Base-by-base conservation (phyloP, 1,284 basidiomycete genomes). In the Hypsizygus ulmarius region DNA sequence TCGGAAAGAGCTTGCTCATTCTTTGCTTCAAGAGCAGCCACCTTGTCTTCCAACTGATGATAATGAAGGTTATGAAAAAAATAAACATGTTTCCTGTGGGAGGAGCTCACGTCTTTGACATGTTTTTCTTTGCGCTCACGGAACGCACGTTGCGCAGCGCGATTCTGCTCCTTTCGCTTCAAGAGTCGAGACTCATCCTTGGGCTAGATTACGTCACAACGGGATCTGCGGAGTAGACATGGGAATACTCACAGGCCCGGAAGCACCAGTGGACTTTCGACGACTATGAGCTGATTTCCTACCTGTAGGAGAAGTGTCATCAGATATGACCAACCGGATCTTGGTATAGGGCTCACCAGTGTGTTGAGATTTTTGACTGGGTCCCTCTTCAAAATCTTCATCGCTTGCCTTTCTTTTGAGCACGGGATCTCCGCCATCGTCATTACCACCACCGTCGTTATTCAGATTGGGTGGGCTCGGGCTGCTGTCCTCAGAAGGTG, bases 91-190 rank as follows among this genome's bases (percentile, higher is more conserved):
- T 39, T 36, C 16, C 44, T 14, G 16, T 28, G 10, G 40, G 33
- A 28, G 33, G 14, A 44, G 77, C 87, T 71, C 60, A 91, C 90
- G 61, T 92, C 90, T 64, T 87, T 87, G 52, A 92, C 90, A 67
- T 92, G 90, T 60, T 88, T 90, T 68, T 93, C 89, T 69, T 92
- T 92, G 47, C 90, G 79, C 64, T 92, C 89, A 40, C 89, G 75
- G 69, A 92, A 93, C 0, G 90, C 90, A 45, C 89, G 79, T 63
- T 93, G 90, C 9, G 89, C 89, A 1, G 90, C 90, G 41, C 89
- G 75, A 57, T 93, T 93, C 65, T 93, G 89, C 59, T 92, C 90
- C 66, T 93, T 93, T 52, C 89, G 83, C 61, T 90, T 91, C 52
- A 88, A 55, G 3, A 90, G 67, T 16, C 87, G 78, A 7, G 74